Conservation (phyloP, 352 stramenopile genomes). For the Phytophthora fragariaefolia region DNA sequence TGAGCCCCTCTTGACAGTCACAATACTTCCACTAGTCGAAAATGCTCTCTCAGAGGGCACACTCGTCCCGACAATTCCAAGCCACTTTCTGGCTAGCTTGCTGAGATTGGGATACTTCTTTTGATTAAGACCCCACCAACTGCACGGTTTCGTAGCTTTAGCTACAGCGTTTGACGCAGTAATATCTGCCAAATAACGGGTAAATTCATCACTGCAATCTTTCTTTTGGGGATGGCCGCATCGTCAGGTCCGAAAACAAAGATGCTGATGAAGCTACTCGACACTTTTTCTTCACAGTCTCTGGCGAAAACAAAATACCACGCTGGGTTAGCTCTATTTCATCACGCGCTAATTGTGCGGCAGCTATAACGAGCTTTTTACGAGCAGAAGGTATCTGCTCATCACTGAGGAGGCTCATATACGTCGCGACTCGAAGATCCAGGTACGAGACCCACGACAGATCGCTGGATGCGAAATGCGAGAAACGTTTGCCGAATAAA, state of each 20-base stretch:
- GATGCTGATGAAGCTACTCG: neutral
- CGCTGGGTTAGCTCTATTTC: neutral
- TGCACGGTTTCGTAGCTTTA: neutral
- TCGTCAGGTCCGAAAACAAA: neutral
- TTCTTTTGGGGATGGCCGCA: neutral
- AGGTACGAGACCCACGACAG: neutral
- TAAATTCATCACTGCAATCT: neutral
- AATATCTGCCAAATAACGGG: neutral
- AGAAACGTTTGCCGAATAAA: neutral
- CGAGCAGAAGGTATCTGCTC: neutral
- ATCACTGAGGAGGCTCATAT: neutral
- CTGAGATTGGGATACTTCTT: neutral
- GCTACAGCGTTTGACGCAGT: neutral
- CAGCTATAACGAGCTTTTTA: neutral
- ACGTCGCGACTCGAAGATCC: neutral
- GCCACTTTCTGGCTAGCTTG: constrained; percentile 4
- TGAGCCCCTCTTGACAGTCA: constrained; percentile 17
- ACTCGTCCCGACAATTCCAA: constrained; percentile 19
- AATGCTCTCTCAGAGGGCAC: constrained; percentile 25
- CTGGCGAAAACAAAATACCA: neutral
- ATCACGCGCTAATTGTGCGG: neutral
- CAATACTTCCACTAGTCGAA: constrained; percentile 20
- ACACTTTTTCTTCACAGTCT: neutral
- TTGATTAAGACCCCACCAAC: neutral
- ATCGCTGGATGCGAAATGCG: neutral